phyloP scores from a whole-genome alignment of 2,329 filamentous ascomycete species.

The Rugonectria rugulosa region DNA sequence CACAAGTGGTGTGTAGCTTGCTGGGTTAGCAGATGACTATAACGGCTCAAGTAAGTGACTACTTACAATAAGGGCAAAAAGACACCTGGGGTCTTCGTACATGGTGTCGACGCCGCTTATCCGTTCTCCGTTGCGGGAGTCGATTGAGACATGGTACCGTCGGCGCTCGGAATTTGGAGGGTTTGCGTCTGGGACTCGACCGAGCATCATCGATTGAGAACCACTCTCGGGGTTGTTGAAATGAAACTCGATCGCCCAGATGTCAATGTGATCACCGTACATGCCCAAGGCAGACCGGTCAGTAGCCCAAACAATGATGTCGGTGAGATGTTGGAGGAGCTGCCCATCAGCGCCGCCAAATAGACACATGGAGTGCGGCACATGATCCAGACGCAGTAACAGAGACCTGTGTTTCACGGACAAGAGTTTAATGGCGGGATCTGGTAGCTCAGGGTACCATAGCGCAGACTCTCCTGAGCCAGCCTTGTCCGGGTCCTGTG shows the following conservation, averaged over 20 bases:
- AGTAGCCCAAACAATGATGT: constrained; percentile 2
- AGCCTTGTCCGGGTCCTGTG: neutral
- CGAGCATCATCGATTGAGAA: neutral
- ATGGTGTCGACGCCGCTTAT: constrained; percentile 6
- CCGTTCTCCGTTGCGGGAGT: constrained; percentile 11
- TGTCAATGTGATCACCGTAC: neutral
- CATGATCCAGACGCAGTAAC: neutral
- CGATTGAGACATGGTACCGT: neutral
- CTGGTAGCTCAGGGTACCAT: constrained; percentile 14
- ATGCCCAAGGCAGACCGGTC: neutral
- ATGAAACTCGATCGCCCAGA: constrained; percentile 14
- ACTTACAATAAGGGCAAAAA: constrained; percentile 10
- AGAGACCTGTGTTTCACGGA: neutral
- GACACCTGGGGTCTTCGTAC: neutral
- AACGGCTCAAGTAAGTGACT: neutral
- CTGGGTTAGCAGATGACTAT: neutral
- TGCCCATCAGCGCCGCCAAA: constrained; percentile 10
- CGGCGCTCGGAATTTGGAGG: too few relatives aligned
- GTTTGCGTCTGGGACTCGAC: constrained; percentile 2
- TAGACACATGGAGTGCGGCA: constrained; percentile 9
- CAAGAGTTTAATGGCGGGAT: constrained; percentile 5
- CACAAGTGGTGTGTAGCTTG: constrained; percentile 9
- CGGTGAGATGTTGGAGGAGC: constrained; percentile 7
- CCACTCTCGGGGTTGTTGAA: neutral
- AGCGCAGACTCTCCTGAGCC: neutral